These are phyloP conservation scores for Claviceps paspali DNA, from an alignment of 2,329 filamentous ascomycete species.

Conservation along the genomic window DNA sequence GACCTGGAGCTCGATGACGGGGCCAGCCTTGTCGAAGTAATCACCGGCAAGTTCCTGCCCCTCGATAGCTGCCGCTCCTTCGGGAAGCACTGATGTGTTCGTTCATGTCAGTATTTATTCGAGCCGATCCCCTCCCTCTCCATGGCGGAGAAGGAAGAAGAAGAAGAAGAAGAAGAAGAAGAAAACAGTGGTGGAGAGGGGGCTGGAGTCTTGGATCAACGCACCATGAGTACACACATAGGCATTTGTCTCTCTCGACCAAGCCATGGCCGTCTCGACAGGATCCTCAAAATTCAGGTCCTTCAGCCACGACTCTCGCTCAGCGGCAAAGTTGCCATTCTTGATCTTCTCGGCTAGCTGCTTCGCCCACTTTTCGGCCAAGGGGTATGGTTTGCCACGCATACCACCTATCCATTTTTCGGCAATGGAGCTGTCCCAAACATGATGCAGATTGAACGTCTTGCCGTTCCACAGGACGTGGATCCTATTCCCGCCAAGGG, in stretches of 20 bases:
- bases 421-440: slow-evolving; percentile 59
- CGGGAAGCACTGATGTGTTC: slow-evolving; percentile 36
- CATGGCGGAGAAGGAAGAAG: no score
- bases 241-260: slow-evolving; percentile 49
- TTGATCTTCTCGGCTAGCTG: slow-evolving; percentile 38
- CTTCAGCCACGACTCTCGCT: slow-evolving; percentile 38
- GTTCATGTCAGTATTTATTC: not conserved
- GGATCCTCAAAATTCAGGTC: slow-evolving; percentile 40
- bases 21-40: slow-evolving; percentile 50
- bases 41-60: slow-evolving; percentile 45
- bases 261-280: slow-evolving; percentile 40
- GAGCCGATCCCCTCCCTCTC: no score
- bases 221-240: slow-evolving; percentile 47
- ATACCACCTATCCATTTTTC: slow-evolving; percentile 47
- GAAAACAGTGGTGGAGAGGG: no score
- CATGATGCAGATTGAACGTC: slow-evolving; percentile 51
- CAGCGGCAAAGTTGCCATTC: slow-evolving; percentile 35
- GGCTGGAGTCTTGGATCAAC: slow-evolving; percentile 11
- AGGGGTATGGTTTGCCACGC: slow-evolving; percentile 30
- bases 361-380: slow-evolving; percentile 41
- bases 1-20: slow-evolving; percentile 49
- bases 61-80: slow-evolving; percentile 41
- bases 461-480: slow-evolving; percentile 43
- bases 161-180: no score
- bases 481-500: slow-evolving; percentile 53